A percentile compares a stretch with the other conserved stretches of the same genome.
Evolutionary conservation across 2,329 filamentous ascomycete genomes (phyloP).

Genomic region (Ascocoryne sarcoides): DNA sequence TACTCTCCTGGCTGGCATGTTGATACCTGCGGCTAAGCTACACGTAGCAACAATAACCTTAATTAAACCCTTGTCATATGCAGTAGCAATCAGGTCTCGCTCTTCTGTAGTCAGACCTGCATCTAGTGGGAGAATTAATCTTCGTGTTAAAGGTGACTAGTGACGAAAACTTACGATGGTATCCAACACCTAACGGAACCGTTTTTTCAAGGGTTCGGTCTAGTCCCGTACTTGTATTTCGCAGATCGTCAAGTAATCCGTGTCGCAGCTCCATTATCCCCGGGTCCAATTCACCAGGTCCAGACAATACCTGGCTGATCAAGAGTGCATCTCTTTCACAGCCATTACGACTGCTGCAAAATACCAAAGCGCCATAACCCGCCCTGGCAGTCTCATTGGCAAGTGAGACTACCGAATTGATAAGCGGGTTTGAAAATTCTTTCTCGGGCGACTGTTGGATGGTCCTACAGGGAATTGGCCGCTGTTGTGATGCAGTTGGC

Average conservation of each 20-base stretch:
- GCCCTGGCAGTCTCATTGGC: slow-evolving; percentile 58
- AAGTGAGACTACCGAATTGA: slow-evolving; percentile 63
- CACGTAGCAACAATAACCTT: slow-evolving; percentile 70
- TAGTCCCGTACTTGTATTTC: slow-evolving; percentile 55
- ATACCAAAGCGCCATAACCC: slow-evolving; percentile 64
- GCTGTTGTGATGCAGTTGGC: slow-evolving; percentile 27
- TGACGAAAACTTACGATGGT: slow-evolving; percentile 59
- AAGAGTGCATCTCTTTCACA: slow-evolving; percentile 61
- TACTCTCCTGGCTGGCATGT: slow-evolving; percentile 63
- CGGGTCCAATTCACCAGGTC: slow-evolving; percentile 32
- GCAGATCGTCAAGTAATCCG: slow-evolving; percentile 57
- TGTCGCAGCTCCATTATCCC: slow-evolving; percentile 47
- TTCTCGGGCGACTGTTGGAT: slow-evolving; percentile 50
- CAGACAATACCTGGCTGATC: slow-evolving; percentile 58
- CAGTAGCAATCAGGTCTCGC: slow-evolving; percentile 59
- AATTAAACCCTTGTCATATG: slow-evolving; percentile 59
- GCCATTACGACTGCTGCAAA: slow-evolving; percentile 59
- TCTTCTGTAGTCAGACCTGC: slow-evolving; percentile 68
- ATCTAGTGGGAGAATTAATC: slow-evolving; percentile 26
- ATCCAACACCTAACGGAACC: slow-evolving; percentile 59
- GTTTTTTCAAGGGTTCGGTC: slow-evolving; percentile 58
- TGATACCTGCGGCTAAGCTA: slow-evolving; percentile 75
- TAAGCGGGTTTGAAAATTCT: slow-evolving; percentile 54
- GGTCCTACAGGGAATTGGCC: slow-evolving; percentile 34
- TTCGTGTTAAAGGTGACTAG: too few relatives aligned